Percentiles rank a stretch among this genome's conserved stretches.
Evolutionary conservation across 2,329 filamentous ascomycete genomes (phyloP).

Genomic region (Colletotrichum karsti): DNA sequence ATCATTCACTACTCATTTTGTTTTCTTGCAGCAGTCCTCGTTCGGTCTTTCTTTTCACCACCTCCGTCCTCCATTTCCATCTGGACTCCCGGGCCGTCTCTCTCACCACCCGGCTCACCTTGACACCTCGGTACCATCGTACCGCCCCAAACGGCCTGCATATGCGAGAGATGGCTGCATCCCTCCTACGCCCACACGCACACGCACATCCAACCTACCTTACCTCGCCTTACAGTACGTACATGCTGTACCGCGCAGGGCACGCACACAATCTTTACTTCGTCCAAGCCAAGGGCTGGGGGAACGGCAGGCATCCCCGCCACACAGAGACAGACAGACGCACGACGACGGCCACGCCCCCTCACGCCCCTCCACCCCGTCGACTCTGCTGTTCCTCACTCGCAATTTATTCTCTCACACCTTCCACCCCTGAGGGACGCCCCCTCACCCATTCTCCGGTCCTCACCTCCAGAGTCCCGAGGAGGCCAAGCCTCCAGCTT

Average conservation of each 20-base stretch:
- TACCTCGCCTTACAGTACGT: slow-evolving; percentile 13
- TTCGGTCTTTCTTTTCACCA: not conserved
- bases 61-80: not conserved
- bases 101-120: not conserved
- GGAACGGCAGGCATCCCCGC: slow-evolving; percentile 19
- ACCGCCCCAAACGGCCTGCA: slow-evolving; percentile 27
- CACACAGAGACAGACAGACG: slow-evolving; percentile 19
- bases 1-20: not conserved
- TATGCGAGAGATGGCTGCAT: slow-evolving; percentile 30
- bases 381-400: slow-evolving; percentile 1
- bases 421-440: slow-evolving; percentile 1
- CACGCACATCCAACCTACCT: slow-evolving; percentile 5
- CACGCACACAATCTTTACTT: slow-evolving; percentile 22
- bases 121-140: slow-evolving; percentile 19
- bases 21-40: not conserved
- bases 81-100: not conserved
- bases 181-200: slow-evolving; percentile 15
- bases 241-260: not conserved
- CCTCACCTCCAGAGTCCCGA: not conserved
- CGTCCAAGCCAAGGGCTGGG: slow-evolving; percentile 28
- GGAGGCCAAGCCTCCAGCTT: slow-evolving; percentile 15
- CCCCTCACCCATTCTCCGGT: slow-evolving; percentile 8
- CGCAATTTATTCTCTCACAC: slow-evolving; percentile 4
- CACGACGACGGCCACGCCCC: slow-evolving; percentile 15
- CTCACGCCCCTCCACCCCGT: slow-evolving; percentile 1